These are phyloP conservation scores for Penicillium riverlandense DNA, from an alignment of 495 filamentous ascomycete genomes.

Conservation along the genomic window DNA sequence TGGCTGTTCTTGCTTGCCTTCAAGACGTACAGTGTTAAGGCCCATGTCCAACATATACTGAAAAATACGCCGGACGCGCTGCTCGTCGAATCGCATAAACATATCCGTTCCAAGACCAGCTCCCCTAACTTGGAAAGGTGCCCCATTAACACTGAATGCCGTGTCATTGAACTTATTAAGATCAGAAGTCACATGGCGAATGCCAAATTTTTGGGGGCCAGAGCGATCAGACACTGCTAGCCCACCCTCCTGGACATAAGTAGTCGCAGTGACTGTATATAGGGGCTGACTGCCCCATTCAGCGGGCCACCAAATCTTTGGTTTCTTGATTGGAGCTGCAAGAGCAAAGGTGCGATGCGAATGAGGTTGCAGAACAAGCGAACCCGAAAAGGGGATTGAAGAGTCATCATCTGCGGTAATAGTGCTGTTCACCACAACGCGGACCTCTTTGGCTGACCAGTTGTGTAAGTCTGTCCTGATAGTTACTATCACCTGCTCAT, in stretches of 20 bases:
- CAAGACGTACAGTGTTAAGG: slow-evolving; percentile 55
- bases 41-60: slow-evolving; percentile 50
- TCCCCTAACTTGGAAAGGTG: slow-evolving; percentile 52
- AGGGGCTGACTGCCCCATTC: slow-evolving; percentile 68
- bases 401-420: slow-evolving; percentile 20
- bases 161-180: slow-evolving; percentile 49
- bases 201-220: slow-evolving; percentile 37
- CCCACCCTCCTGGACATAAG: slow-evolving; percentile 15
- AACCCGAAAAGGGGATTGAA: background rate
- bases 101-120: slow-evolving; percentile 55
- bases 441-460: slow-evolving; percentile 27
- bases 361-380: slow-evolving; percentile 28
- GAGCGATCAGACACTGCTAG: slow-evolving; percentile 35
- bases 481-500: slow-evolving; percentile 26
- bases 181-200: slow-evolving; percentile 45
- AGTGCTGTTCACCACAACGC: slow-evolving; percentile 28
- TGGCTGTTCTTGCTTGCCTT: slow-evolving; percentile 60
- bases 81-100: slow-evolving; percentile 49
- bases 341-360: slow-evolving; percentile 31
- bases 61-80: slow-evolving; percentile 37
- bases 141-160: slow-evolving; percentile 46
- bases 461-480: slow-evolving; percentile 45
- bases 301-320: slow-evolving; percentile 72
- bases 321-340: slow-evolving; percentile 37
- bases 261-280: slow-evolving; percentile 46